Evolutionary conservation across 2,329 filamentous ascomycete species (phyloP).

Genomic region (Fusarium clavum): DNA sequence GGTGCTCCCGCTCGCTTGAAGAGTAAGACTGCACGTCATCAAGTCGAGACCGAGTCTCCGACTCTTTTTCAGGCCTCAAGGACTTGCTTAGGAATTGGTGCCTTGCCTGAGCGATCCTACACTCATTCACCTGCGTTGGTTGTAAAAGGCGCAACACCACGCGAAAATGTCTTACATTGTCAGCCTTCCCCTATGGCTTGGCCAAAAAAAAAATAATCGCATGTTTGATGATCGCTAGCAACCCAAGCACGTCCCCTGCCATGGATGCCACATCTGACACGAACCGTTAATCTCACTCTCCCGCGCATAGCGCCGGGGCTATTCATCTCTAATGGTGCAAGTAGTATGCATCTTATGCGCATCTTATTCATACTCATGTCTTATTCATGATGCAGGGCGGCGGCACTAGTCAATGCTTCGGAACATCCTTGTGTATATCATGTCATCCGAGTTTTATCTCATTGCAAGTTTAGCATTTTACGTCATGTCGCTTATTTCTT

Average conservation of each 20-base stretch:
- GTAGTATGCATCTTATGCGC: slow-evolving; percentile 22
- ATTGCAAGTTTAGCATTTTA: neutral
- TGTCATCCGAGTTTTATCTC: neutral
- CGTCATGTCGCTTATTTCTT: slow-evolving; percentile 48
- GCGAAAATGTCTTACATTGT: slow-evolving; percentile 11
- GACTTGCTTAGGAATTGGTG: slow-evolving; percentile 5
- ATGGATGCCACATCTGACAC: slow-evolving; percentile 33
- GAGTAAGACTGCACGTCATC: slow-evolving; percentile 43
- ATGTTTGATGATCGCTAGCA: slow-evolving; percentile 23
- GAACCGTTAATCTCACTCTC: slow-evolving; percentile 41
- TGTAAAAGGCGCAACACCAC: slow-evolving; percentile 13
- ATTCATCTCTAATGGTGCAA: slow-evolving; percentile 24
- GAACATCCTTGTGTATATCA: slow-evolving; percentile 7
- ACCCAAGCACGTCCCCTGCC: slow-evolving; percentile 18
- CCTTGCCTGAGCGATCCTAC: slow-evolving; percentile 13
- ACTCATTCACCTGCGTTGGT: neutral
- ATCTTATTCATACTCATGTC: slow-evolving; percentile 9
- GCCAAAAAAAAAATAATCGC: slow-evolving; percentile 33
- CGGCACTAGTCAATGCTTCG: slow-evolving; percentile 8
- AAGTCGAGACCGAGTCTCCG: slow-evolving; percentile 31
- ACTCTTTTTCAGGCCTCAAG: slow-evolving; percentile 33
- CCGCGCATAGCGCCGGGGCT: slow-evolving; percentile 36
- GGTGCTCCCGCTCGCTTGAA: slow-evolving; percentile 37
- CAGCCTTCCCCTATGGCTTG: slow-evolving; percentile 1
- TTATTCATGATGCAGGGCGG: slow-evolving; percentile 5